Base-by-base conservation (phyloP, 768 basidiomycete species). In the Tylopilus rubrobrunneus region DNA sequence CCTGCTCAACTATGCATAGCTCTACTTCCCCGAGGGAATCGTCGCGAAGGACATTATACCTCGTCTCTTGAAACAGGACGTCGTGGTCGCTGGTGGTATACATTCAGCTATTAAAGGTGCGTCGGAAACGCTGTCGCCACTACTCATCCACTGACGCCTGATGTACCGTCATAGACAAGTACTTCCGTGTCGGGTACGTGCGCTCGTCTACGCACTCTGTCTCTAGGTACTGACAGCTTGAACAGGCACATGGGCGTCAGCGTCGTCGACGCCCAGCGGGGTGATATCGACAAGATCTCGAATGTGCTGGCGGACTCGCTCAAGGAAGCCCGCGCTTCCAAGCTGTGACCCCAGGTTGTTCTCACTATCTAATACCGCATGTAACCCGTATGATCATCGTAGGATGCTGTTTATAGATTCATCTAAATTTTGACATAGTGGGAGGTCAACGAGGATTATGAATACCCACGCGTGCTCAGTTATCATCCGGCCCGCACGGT, bases 51-150 rank as follows among this genome's bases (percentile, higher is more conserved):
- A 96, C 61, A 71, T 98, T 28, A 57, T 98, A 44, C 88, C 91
- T 7, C 79, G 85, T 44, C 76, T 98, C 27, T 75, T 76, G 44
- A 79, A 85, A 67, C 82, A 79, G 56, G 85, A 83, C 12, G 77
- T 98, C 51, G 78, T 97, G 40, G 83, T 92, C 39, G 92, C 97
- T 37, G 94, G 87, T 36, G 96, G 97, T 10, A 70, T 99, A 57
- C 90, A 96, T 70, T 80, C 83, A 53, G 80, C 77, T 36, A 85
- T 92, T 71, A 93, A 91, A 76, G 86, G 87, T 85, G 36, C n/a
- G 75, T 68, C 34, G 33, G 37, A 15, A 27, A 33, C 10, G 49
- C 41, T 8, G 17, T 46, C 39, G 46, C 43, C 21, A 47, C 46
- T 33, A 23, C n/a, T 33, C 17, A 5, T 34, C 37, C 12, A 12